Base-by-base conservation (phyloP, 2,329 filamentous ascomycete species). In the Exophiala viscosa region DNA sequence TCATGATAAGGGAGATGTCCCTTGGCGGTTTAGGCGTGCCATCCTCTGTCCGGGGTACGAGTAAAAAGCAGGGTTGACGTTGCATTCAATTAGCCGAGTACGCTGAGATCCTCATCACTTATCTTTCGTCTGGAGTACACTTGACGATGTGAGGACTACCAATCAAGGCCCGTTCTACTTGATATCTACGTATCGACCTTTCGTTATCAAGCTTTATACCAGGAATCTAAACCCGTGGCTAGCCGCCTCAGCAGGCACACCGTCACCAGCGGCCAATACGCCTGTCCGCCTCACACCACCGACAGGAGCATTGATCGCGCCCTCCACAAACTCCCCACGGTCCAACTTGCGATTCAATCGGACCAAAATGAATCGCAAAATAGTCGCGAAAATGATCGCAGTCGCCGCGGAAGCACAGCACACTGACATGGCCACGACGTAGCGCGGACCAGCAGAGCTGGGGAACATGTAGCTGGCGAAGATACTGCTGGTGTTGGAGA, bases 401-500 rank as follows among this genome's bases (percentile, higher is more conserved):
- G 89, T 65, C 17, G 82, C 77, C 0, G 81, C 78, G 14, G 83
- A 87, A 1, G 74, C 77, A 60, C 83, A 86, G 67, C 88, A 87
- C 45, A 88, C 84, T 5, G 76, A 75, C 71, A 90, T 84, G 3
- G 86, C 84, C 13, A 81, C 71, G 4, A 80, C 55, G 54, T 73
- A 74, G 20, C 69, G 62, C 7, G 72, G 72, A 5, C 62, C 67
- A 38, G 69, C 67, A 17, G 60, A 64, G 55, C 80, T 47, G 13
- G 79, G 79, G 61, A 88, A 88, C 76, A 87, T 80, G 62, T 86
- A 87, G 50, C 75, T 78, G 0, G 83, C 82, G 63, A 86, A 90
- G 59, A 91, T 90, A 43, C 78, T 83, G 38, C 81, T 81, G 9
- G 78, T 76, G 65, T 91, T 90, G 14, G 79, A 81, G 8, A 88